Evolutionary conservation across 495 filamentous ascomycete genomes (phyloP), one percentile per base, ranked within the genome.

Genomic region (Podospora pseudopauciseta): DNA sequence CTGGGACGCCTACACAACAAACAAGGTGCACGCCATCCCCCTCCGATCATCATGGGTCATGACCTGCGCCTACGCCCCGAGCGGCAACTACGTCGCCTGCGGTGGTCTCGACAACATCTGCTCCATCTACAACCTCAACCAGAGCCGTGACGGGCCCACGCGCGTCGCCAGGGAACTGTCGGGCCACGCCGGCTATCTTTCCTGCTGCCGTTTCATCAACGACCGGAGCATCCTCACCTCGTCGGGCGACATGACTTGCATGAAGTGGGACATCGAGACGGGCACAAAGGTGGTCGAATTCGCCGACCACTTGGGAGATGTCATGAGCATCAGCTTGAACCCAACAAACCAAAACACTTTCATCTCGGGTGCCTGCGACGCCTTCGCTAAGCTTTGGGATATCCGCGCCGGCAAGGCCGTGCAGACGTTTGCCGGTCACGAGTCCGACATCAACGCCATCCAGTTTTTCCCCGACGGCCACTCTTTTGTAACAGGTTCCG

Each of bases 311-410:
- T 85, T 99, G 27, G 95, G 95, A 78, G 95, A 99, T 76, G 95
- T 99, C 68, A 99, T 99, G 95, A 98, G 95, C 81, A 92, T 99
- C 79, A 98, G 96, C 86, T 92, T 99, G 83, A 98, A 99, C 82
- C 95, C 95, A 3, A 97, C 96, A 63, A 97, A 99, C 83, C 93
- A 97, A 81, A 93, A 94, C 77, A 96, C 94, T 72, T 99, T 99
- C 78, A 94, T 99, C 69, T 98, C 96, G 32, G 95, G 95, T 77
- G 95, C 95, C 72, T 99, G 95, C 80, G 95, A 99, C 78, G 93
- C 93, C 39, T 99, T 99, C 80, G 95, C 95, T 18, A 99, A 99
- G 80, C 84, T 99, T 39, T 99, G 95, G 95, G 95, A 99, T 85
- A 96, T 98, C 73, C 91, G 95, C 75, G 94, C 94, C 72, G 95